A percentile compares a stretch with the other conserved stretches of the same genome.
Evolutionary conservation across 441 rosid species (phyloP).

Genomic region (Bruguiera hainesii): DNA sequence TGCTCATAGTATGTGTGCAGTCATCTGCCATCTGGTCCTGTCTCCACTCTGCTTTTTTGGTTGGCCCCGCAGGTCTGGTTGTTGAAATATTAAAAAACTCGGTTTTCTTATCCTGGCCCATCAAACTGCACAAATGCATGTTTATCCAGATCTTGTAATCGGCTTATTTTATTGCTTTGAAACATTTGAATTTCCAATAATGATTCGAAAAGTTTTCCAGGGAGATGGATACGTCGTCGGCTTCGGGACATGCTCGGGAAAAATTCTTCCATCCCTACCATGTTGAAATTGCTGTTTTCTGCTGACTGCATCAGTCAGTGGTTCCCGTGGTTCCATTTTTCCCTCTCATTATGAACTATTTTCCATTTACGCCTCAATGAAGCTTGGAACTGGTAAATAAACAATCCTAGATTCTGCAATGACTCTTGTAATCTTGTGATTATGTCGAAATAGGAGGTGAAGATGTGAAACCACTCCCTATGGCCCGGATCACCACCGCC

Average conservation of each 20-base stretch:
- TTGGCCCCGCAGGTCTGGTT: background rate
- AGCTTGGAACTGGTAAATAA: too few relatives aligned
- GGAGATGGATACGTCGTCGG: conserved; percentile 82
- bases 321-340: too few relatives aligned
- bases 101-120: background rate
- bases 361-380: too few relatives aligned
- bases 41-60: background rate
- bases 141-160: background rate
- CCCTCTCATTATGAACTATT: too few relatives aligned
- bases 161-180: background rate
- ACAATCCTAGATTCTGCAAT: too few relatives aligned
- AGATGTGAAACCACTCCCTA: too few relatives aligned
- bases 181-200: background rate
- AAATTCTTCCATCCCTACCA: conserved; percentile 43
- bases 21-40: too few relatives aligned
- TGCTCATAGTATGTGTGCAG: too few relatives aligned
- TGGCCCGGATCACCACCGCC: too few relatives aligned
- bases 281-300: conserved; percentile 4
- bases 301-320: too few relatives aligned
- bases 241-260: conserved; percentile 84
- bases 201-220: conserved; percentile 30
- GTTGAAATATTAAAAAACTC: background rate
- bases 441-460: too few relatives aligned
- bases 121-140: background rate
- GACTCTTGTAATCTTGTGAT: too few relatives aligned